Evolutionary conservation across 2,329 filamentous ascomycete genomes (phyloP).

Genomic region (Aspergillus japonicus): DNA sequence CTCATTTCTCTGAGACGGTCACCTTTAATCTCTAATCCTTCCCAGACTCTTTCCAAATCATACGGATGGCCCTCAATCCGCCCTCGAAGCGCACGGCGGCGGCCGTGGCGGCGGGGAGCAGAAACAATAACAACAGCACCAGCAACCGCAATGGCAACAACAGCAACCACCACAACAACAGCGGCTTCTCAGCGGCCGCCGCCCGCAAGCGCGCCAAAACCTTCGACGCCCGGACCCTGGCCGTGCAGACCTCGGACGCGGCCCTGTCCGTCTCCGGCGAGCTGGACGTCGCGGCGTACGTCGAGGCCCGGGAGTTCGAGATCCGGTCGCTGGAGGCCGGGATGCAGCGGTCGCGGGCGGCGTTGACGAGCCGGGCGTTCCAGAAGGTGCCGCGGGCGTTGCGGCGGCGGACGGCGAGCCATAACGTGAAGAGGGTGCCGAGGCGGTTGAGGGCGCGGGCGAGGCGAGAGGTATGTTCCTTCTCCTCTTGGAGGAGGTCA

Average conservation of each 20-base stretch:
- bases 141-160: slow-evolving; percentile 10
- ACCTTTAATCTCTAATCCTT: background rate
- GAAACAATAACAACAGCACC: background rate
- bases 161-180: slow-evolving; percentile 1
- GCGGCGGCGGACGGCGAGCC: slow-evolving; percentile 84
- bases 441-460: slow-evolving; percentile 70
- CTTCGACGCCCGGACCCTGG: slow-evolving; percentile 44
- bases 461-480: slow-evolving; percentile 53
- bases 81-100: slow-evolving; percentile 26
- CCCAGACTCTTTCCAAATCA: background rate
- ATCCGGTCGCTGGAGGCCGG: slow-evolving; percentile 80
- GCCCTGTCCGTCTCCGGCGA: slow-evolving; percentile 65
- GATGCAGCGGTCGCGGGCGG: slow-evolving; percentile 70
- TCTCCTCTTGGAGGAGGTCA: background rate
- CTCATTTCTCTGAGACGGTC: no score
- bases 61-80: slow-evolving; percentile 33
- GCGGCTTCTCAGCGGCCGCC: slow-evolving; percentile 21
- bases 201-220: slow-evolving; percentile 46
- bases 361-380: slow-evolving; percentile 70
- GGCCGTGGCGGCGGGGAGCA: background rate
- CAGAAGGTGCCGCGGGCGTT: slow-evolving; percentile 84
- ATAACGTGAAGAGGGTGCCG: slow-evolving; percentile 89
- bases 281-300: slow-evolving; percentile 79
- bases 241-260: slow-evolving; percentile 46
- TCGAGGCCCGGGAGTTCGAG: slow-evolving; percentile 83